Conservation (phyloP, 2,329 filamentous ascomycete genomes). For the Aspergillaceae sp. region DNA sequence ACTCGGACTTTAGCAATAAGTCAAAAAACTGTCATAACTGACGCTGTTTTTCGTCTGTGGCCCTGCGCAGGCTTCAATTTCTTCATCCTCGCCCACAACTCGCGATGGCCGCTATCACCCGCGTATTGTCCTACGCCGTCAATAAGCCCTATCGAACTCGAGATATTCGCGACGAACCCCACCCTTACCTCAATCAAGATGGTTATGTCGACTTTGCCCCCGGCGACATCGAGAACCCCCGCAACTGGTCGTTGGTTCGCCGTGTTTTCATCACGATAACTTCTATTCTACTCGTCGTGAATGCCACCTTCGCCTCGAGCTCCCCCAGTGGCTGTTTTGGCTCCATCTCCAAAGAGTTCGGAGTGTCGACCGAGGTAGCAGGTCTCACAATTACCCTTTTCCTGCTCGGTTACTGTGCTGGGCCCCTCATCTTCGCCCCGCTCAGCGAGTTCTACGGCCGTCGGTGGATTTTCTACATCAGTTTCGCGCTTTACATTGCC, state of each 20-base stretch:
- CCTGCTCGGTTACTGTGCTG: conserved; percentile 37
- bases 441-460: conserved; percentile 43
- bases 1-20: too few species aligned
- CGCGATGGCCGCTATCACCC: conserved; percentile 34
- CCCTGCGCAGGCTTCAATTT: neutral
- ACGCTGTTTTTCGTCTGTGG: neutral
- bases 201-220: conserved; percentile 46
- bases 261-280: conserved; percentile 39
- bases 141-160: conserved; percentile 46
- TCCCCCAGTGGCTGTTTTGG: conserved; percentile 39
- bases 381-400: conserved; percentile 43
- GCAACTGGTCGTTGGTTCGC: conserved; percentile 13
- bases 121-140: conserved; percentile 43
- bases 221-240: conserved; percentile 41
- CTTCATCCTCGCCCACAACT: neutral
- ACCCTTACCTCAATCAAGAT: conserved; percentile 41
- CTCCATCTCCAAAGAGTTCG: conserved; percentile 35
- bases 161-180: conserved; percentile 27
- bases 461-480: conserved; percentile 38
- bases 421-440: conserved; percentile 35
- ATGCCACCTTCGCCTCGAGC: conserved; percentile 41
- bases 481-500: conserved; percentile 40
- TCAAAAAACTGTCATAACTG: too few species aligned
- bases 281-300: conserved; percentile 38
- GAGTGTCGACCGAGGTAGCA: conserved; percentile 42